Base-by-base conservation (phyloP, 1,284 basidiomycete genomes). In the Pisolithus thermaeus region DNA sequence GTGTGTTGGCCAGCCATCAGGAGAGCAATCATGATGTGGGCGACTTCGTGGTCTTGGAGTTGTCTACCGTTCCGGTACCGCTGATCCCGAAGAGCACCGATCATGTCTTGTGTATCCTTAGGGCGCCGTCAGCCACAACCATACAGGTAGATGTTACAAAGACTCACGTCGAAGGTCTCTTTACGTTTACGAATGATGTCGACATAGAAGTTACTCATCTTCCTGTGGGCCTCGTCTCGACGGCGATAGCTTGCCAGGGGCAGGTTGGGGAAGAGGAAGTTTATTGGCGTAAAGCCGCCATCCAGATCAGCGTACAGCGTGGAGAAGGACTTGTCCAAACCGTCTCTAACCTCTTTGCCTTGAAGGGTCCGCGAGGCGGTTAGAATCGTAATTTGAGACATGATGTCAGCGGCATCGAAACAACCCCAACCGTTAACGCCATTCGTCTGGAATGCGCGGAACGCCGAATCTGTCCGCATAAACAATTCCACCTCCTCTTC, bases 1-100 rank as follows among this genome's bases (percentile, higher is more conserved):
- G 97, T 99, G 73, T 99, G 97, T 72, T 99, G 97, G 25, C 97
- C 97, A 38, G 96, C 96, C 93, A 96, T 95, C 57, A 96, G 82
- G 44, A 95, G 78, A 20, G 92, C 92, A 60, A 94, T 95, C 88
- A 99, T 87, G 66, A 98, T 95, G 65, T 98, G 96, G 0, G 97
- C 93, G 56, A 99, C 89, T 69, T 98, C 94, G 58, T 90, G 85
- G 64, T 98, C 92, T 47, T 78, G 80, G 32, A 99, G 79, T 1
- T 77, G 66, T 39, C 81, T 77, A 46, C 97, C 97, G 63, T 86
- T 80, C 61, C 92, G 90, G 74, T 99, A 99, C 47, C 75, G 81
- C 66, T 95, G 90, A 58, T 84, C 78, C 73, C 88, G 81, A 25
- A 99, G 79, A 1, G 94, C 88, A 18, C 87, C 78, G 62, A 99